These are phyloP conservation scores for Nothopassalora personata DNA, from an alignment of 2,329 filamentous ascomycete genomes.

Conservation along the genomic window DNA sequence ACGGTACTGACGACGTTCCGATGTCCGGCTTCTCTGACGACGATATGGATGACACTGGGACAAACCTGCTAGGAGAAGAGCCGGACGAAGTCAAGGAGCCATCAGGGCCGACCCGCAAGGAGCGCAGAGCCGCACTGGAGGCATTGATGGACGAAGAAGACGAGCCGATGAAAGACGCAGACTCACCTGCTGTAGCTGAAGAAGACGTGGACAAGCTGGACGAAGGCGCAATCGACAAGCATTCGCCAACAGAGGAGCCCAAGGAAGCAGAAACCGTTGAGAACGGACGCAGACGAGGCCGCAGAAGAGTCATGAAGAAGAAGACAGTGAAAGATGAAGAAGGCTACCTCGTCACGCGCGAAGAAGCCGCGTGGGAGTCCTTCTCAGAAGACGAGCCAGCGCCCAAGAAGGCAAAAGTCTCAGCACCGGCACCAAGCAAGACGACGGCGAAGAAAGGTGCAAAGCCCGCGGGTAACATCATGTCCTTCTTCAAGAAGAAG, in stretches of 20 bases:
- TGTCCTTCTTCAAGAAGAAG: slow-evolving; percentile 88
- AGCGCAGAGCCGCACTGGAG: slow-evolving; percentile 60
- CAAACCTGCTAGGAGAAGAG: slow-evolving; percentile 15
- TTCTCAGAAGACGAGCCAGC: slow-evolving; percentile 84
- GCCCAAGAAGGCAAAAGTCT: slow-evolving; percentile 50
- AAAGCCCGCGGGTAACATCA: slow-evolving; percentile 63
- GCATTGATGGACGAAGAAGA: slow-evolving; percentile 69
- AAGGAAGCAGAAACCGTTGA: slow-evolving; percentile 47
- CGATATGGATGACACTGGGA: slow-evolving; percentile 45
- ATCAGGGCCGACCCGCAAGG: slow-evolving; percentile 47
- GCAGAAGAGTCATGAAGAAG: slow-evolving; percentile 79
- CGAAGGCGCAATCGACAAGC: slow-evolving; percentile 55
- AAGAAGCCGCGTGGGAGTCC: slow-evolving; percentile 82
- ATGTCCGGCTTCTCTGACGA: slow-evolving; percentile 43
- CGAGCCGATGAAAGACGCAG: slow-evolving; percentile 23
- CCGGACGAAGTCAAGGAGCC: slow-evolving; percentile 11
- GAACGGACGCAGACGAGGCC: slow-evolving; percentile 67
- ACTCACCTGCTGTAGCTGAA: slow-evolving; percentile 12
- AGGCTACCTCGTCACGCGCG: slow-evolving; percentile 83
- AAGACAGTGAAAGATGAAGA: slow-evolving; percentile 81
- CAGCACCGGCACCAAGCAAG: slow-evolving; percentile 28
- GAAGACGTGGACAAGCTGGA: slow-evolving; percentile 34
- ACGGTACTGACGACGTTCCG: slow-evolving; percentile 22
- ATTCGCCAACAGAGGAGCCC: slow-evolving; percentile 28
- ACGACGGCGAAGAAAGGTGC: slow-evolving; percentile 55